Evolutionary conservation across 2,329 filamentous ascomycete genomes (phyloP), one percentile per base, ranked within the genome.

Genomic region (Ceratocystis alfenasii): DNA sequence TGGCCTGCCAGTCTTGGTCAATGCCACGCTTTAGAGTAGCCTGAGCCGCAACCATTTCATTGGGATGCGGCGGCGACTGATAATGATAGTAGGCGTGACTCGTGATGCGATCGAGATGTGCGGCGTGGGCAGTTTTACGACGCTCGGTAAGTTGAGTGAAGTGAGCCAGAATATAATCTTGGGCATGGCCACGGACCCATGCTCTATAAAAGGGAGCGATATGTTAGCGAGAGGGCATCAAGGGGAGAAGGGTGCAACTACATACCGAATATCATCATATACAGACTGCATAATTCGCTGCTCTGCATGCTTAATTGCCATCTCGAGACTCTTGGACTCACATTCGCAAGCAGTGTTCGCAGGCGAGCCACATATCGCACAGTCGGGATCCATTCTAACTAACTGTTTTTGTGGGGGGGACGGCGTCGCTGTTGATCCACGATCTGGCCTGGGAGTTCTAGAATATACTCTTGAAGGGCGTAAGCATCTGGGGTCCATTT

Each of bases 1-100:
- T 87, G 36, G 83, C 80, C 71, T 86, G 83, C 88, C 88, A 93
- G 76, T 91, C 88, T 68, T 88, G 85, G 71, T 91, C 87, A 71
- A 91, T 87, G 68, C 87, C 87, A 62, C 83, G 81, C 75, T 90
- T 89, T 68, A 90, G 79, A 62, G 81, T 79, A 17, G 79, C 79
- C 71, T 90, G 82, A 28, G 87, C 87, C 66, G 82, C 80, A 48
- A 80, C 77, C 64, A 90, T 81, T 72, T 90, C 81, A 69, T 76
- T 79, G 30, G 83, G 84, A 68, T 86, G 82, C 30, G 84, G 83
- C 28, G 78, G 79, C 1, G 78, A 75, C 68, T 81, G 76, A 71
- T 83, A 86, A 74, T 83, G 82, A 70, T 83, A 79, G 69, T 79
- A 81, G 66, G 83, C 80, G 65, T 81, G 79, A 25, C 77, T 75